Percentiles rank a stretch among this genome's conserved stretches.
These are phyloP conservation scores for Malus hybrid DNA, from an alignment of 331 rosid species.

Conservation along the genomic window DNA sequence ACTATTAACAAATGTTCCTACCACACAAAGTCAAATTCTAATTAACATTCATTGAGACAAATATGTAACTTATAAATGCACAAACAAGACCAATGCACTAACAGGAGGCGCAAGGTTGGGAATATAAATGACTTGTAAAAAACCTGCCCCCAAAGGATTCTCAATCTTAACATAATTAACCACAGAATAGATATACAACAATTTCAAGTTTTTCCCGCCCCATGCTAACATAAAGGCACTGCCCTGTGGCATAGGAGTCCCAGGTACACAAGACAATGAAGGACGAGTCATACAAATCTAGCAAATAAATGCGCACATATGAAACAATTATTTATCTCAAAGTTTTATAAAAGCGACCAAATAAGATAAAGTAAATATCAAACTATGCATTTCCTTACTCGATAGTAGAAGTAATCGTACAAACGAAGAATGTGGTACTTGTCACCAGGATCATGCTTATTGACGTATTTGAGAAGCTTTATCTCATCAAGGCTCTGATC, in stretches of 20 bases:
- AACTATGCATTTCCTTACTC: slow-evolving; percentile 53
- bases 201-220: background rate
- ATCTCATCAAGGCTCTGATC: slow-evolving; percentile 99
- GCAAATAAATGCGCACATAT: background rate
- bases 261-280: background rate
- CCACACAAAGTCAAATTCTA: slow-evolving; percentile 6
- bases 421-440: slow-evolving; percentile 91
- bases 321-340: background rate
- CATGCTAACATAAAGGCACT: background rate
- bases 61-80: background rate
- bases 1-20: slow-evolving; percentile 98
- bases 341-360: background rate
- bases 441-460: slow-evolving; percentile 94
- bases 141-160: background rate
- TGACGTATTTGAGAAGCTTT: slow-evolving; percentile 97
- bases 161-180: background rate
- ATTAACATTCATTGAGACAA: background rate
- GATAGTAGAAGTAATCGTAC: slow-evolving; percentile 92
- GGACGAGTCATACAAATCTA: background rate
- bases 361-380: background rate
- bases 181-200: background rate
- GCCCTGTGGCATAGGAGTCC: background rate
- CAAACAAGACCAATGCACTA: background rate
- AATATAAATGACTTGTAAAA: background rate
- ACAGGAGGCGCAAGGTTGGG: background rate